Evolutionary conservation across 345 rosid species (phyloP), one percentile per base, ranked within the genome.

Genomic region (Bruguiera sexangula): DNA sequence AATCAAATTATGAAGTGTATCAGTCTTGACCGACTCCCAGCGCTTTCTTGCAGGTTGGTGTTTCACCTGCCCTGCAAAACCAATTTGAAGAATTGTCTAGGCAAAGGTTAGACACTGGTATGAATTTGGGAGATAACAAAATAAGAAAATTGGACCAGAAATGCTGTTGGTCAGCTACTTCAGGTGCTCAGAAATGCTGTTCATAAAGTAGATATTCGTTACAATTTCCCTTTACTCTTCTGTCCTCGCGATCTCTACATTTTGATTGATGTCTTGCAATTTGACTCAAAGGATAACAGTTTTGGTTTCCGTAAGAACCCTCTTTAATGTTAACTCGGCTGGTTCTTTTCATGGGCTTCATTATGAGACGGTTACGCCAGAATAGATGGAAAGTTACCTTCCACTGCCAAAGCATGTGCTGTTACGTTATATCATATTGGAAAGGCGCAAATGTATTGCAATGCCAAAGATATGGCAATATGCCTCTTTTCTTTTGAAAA

Each of bases 161-260:
- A 87, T 59, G 88, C 92, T 72, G 84, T 92, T 67, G 89, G 91
- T 78, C 96, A 88, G 80, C 86, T 96, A 22, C 96, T 95, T 55
- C 84, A 88, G 86, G 97, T 94, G 46, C 96, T 92, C 66, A 89
- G 91, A 62, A 82, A 63, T 73, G 84, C 80, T 73, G 85, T 86
- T 61, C 84, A 75, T 48, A 92, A 88, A 93, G 98, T 88, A 83
- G 63, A 59, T 29, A 51, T 61, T 36, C 59, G n/a, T 6, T 39
- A 18, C 4, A 21, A 20, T 59, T 34, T 39, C 61, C 5, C 60
- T 60, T 3, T 71, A 11, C 39, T 20, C 24, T 2, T 24, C 13
- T 27, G 30, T 52, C 11, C 27, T 60, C 21, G 34, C 70, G 15
- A 8, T 22, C 11, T 55, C 27, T 55, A 24, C 15, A 5, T 22